phyloP scores from a whole-genome alignment of 2,329 filamentous ascomycete species.

The Aureobasidium sp. region DNA sequence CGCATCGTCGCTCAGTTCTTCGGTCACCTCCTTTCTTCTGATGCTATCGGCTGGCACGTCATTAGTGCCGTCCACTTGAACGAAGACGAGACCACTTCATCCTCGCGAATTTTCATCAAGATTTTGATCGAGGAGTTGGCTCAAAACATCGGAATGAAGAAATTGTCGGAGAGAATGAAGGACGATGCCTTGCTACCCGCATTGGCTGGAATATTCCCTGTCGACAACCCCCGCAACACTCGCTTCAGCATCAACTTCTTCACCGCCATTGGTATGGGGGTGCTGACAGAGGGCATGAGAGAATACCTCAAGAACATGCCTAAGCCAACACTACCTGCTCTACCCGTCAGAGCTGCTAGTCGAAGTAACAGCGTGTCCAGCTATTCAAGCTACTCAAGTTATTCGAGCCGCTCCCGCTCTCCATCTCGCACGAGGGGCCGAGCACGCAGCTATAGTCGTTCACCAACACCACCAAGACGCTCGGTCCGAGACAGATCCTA shows the following conservation, averaged over 20 bases:
- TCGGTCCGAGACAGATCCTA: conserved; percentile 13
- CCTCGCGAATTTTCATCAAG: conserved; percentile 96
- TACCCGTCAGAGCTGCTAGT: conserved; percentile 39
- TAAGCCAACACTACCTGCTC: conserved; percentile 67
- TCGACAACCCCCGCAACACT: conserved; percentile 78
- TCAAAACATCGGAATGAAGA: conserved; percentile 76
- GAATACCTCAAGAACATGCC: conserved; percentile 83
- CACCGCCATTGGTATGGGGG: conserved; percentile 93
- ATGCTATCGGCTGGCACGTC: conserved; percentile 88
- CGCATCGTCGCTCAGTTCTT: conserved; percentile 95
- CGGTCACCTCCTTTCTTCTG: conserved; percentile 77
- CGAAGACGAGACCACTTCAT: conserved; percentile 93
- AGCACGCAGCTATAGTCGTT: conserved; percentile 20
- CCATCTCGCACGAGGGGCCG: conserved; percentile 19
- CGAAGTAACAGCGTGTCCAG: conserved; percentile 62
- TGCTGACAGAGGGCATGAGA: conserved; percentile 89
- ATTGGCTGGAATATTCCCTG: conserved; percentile 81
- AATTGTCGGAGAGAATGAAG: conserved; percentile 64
- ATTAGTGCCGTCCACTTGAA: conserved; percentile 79
- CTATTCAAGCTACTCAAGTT: conserved; percentile 75
- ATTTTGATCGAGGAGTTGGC: conserved; percentile 90
- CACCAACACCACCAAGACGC: conserved; percentile 22
- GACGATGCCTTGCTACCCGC: conserved; percentile 71
- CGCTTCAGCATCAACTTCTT: conserved; percentile 99
- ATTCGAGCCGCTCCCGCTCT: conserved; percentile 32